A percentile compares a stretch with the other conserved stretches of the same genome.
These are phyloP conservation scores for Annulohypoxylon nitens DNA, from an alignment of 495 filamentous ascomycete genomes.

Conservation along the genomic window DNA sequence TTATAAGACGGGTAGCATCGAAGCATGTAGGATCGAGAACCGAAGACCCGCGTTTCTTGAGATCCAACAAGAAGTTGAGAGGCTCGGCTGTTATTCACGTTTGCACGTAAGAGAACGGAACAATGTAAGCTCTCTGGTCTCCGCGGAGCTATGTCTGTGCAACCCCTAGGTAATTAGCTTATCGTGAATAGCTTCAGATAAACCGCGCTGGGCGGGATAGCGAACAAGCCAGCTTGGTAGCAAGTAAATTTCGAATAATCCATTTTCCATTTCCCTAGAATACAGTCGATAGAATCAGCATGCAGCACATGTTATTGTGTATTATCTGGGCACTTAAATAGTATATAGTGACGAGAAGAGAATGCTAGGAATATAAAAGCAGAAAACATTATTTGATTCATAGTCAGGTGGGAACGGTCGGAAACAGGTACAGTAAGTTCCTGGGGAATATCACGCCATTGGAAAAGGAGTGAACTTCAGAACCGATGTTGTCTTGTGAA, in stretches of 20 bases:
- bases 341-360: no score
- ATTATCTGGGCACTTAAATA: neutral
- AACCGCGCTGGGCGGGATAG: neutral
- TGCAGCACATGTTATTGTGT: neutral
- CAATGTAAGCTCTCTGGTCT: neutral
- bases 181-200: neutral
- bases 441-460: no score
- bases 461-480: neutral
- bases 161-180: neutral
- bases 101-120: neutral
- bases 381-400: no score
- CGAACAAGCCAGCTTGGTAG: neutral
- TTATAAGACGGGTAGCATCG: constrained; percentile 1
- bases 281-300: neutral
- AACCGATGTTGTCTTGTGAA: neutral
- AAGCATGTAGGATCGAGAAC: constrained; percentile 24
- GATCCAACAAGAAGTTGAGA: constrained; percentile 1
- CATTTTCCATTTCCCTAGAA: neutral
- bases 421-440: no score
- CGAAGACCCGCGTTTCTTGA: constrained; percentile 12
- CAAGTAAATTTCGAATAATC: neutral
- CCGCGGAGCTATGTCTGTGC: neutral
- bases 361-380: no score
- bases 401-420: no score
- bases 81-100: constrained; percentile 2